Evolutionary conservation across 148 eudicot genomes (phyloP), one percentile per base, ranked within the genome.

Genomic region (Limonium bicolor): DNA sequence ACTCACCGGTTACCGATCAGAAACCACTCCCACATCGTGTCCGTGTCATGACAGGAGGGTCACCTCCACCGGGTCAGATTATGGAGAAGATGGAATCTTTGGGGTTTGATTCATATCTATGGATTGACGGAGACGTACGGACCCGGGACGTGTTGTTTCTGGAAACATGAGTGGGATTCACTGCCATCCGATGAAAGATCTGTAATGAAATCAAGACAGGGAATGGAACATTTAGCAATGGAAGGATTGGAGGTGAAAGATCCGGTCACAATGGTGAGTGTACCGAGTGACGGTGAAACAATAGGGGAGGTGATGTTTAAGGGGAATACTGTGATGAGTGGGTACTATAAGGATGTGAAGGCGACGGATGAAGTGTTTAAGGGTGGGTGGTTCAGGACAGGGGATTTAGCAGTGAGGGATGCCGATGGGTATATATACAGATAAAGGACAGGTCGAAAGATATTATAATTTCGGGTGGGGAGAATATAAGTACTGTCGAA

Each of bases 401-500:
- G 76, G 22, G 76, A 70, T 44, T 36, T 70, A 2, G 76, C 61
- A 27, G 76, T 70, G 6, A 70, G 36, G 16, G 67, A 70, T 32
- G 46, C 64, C 1, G 76, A 70, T 27, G 76, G 76, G 34, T n/a
- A n/a, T 70, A 70, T 37, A 42, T 65, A 6, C 71, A 70, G 44
- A 22, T 70, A 4, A 70, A 70, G 54, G 76, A 70, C 20, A 51
- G 76, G 4, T 57, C 71, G 0, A 65, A 70, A 40, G 76, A 70
- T 54, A 42, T 65, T 2, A 70, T 70, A 14, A 65, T 70, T 25
- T 60, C 67, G 13, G 75, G 80, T 5, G 80, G 80, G 0, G 76
- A 74, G 38, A 74, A 74, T 31, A 42, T 74, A 10, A 74, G 80
- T 49, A 65, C 69, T 15, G 59, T 74, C 4, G 75, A 74, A 52